These are phyloP conservation scores for Mediolabrus comicus DNA, from an alignment of 108 stramenopile genomes.

Conservation along the genomic window DNA sequence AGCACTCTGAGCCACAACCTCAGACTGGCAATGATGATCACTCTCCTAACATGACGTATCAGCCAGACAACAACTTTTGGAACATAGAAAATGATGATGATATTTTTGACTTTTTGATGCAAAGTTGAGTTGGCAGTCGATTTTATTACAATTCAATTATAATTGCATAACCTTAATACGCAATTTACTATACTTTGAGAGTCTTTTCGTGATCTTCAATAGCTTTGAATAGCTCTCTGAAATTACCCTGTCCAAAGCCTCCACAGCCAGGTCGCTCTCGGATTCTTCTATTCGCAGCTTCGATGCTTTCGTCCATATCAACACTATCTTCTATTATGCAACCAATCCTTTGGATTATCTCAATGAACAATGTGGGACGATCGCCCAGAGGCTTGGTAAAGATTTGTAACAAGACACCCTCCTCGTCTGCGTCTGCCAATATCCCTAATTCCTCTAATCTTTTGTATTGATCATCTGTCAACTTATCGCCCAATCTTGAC, in stretches of 20 bases:
- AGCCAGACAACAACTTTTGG: conserved; percentile 63
- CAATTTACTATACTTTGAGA: conserved; percentile 44
- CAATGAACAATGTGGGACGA: conserved; percentile 84
- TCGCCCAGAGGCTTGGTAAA: conserved; percentile 89
- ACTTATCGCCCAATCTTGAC: conserved; percentile 42
- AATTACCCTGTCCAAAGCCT: conserved; percentile 91
- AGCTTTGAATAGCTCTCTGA: conserved; percentile 84
- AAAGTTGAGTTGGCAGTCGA: conserved; percentile 21
- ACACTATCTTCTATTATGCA: conserved; percentile 54
- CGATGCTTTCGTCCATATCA: not conserved
- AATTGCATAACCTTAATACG: not conserved
- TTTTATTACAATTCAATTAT: not conserved
- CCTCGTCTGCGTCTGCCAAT: conserved; percentile 83
- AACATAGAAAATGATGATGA: conserved; percentile 70
- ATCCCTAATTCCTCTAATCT: conserved; percentile 74
- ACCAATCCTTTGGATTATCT: conserved; percentile 91
- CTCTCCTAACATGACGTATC: conserved; percentile 6
- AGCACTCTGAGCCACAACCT: not conserved
- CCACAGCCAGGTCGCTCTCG: conserved; percentile 79
- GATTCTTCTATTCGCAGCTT: not conserved
- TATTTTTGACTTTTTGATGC: conserved; percentile 86
- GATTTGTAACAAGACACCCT: conserved; percentile 83
- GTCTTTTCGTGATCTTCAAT: conserved; percentile 84
- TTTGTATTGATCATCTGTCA: conserved; percentile 51
- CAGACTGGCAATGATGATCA: conserved; percentile 4